Percentiles rank a stretch among this genome's conserved stretches.
Evolutionary conservation across 192 early-diverging fungal genomes (phyloP).

Genomic region (Cladochytrium replicatum): DNA sequence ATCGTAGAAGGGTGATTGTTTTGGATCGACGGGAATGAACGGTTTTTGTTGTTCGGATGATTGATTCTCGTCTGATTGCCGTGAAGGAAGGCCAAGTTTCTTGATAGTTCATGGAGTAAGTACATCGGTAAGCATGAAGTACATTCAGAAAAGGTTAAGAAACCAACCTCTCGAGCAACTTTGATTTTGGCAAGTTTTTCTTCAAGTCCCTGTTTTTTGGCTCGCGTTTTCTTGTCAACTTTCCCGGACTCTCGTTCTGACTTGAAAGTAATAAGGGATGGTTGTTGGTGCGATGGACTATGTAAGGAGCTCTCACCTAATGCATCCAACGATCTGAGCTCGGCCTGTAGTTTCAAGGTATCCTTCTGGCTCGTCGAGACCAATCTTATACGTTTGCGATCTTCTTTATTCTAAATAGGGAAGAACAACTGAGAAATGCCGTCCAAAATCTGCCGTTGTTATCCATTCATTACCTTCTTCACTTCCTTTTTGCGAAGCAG

Average conservation of each 20-base stretch:
- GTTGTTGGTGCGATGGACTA: background rate
- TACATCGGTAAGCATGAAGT: conserved; percentile 3
- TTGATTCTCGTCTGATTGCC: too few species aligned
- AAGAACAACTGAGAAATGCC: too few species aligned
- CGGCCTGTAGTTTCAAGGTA: conserved; percentile 37
- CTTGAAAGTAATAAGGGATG: conserved; percentile 7
- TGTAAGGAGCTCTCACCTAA: conserved; percentile 28
- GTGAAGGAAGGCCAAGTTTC: too few species aligned
- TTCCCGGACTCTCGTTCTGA: conserved; percentile 23
- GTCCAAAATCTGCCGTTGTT: background rate
- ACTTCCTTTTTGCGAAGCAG: conserved; percentile 44
- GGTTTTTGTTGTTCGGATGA: too few species aligned
- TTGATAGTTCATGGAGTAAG: too few species aligned
- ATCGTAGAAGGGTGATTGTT: too few species aligned
- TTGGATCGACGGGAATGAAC: too few species aligned
- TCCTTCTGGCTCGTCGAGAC: conserved; percentile 46
- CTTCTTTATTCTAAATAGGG: conserved; percentile 65
- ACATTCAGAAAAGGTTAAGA: conserved; percentile 4
- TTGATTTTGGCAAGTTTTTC: conserved; percentile 45
- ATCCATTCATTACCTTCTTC: conserved; percentile 36
- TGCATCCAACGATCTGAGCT: conserved; percentile 32
- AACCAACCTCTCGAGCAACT: conserved; percentile 48
- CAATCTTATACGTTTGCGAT: conserved; percentile 43
- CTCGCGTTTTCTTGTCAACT: conserved; percentile 35
- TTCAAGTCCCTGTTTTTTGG: conserved; percentile 30